These are phyloP conservation scores for Botrytis squamosa DNA, from an alignment of 2,329 filamentous ascomycete genomes.

Conservation along the genomic window DNA sequence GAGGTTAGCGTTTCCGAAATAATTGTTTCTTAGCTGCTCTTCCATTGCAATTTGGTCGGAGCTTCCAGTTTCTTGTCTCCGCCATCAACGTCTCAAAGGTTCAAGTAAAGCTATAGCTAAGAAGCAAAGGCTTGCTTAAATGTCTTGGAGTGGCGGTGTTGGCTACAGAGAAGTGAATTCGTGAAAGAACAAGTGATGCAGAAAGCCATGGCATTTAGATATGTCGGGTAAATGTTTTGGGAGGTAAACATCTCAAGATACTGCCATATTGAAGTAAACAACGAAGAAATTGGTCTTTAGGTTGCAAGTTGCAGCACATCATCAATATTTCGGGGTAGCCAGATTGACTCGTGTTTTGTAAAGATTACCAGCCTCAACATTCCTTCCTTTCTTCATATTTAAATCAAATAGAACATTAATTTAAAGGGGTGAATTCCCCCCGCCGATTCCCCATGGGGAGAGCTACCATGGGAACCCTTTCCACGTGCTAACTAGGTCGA, in stretches of 20 bases:
- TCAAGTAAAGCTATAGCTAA: background rate
- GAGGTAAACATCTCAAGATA: background rate
- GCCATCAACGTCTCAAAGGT: background rate
- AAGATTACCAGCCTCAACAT: background rate
- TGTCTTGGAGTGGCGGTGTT: background rate
- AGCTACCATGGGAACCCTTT: background rate
- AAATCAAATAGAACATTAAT: background rate
- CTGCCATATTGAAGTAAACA: background rate
- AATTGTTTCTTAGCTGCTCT: background rate
- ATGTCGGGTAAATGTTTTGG: slow-evolving; percentile 1
- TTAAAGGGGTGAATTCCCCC: background rate
- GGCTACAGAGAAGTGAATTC: background rate
- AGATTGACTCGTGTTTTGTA: background rate
- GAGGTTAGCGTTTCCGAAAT: background rate
- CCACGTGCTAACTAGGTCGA: background rate
- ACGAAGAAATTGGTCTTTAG: background rate
- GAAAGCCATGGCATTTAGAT: background rate
- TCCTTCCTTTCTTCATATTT: background rate
- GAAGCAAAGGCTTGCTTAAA: background rate
- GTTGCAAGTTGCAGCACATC: background rate
- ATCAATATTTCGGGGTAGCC: background rate
- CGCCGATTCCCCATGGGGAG: slow-evolving; percentile 14
- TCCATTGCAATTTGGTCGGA: background rate
- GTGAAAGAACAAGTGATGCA: background rate
- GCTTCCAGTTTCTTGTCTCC: background rate